Evolutionary conservation across 106 monocot species (phyloP).

Genomic region (Platanthera guangdongensis): DNA sequence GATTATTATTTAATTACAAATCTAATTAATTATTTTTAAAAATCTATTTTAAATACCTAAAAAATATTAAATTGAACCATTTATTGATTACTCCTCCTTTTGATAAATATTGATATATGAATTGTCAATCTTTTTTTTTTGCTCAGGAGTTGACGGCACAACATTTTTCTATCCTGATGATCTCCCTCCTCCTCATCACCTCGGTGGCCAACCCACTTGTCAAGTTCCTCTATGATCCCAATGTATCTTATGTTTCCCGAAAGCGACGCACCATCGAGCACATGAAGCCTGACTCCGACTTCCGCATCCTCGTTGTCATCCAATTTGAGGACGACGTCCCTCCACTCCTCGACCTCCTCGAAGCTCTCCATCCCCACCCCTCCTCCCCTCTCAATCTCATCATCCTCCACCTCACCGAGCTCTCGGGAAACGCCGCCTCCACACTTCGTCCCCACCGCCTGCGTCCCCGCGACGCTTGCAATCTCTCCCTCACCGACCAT

Average conservation of each 20-base stretch:
- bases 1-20: too few species aligned
- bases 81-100: too few species aligned
- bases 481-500: slow-evolving; percentile 24
- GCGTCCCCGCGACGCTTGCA: not conserved
- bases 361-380: slow-evolving; percentile 15
- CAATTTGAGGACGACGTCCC: slow-evolving; percentile 44
- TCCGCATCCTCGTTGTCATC: slow-evolving; percentile 44
- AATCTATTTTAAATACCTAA: too few species aligned
- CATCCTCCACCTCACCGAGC: slow-evolving; percentile 44
- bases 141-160: slow-evolving; percentile 16
- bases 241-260: slow-evolving; percentile 12
- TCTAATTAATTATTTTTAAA: too few species aligned
- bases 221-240: slow-evolving; percentile 44
- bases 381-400: slow-evolving; percentile 27
- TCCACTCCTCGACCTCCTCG: slow-evolving; percentile 39
- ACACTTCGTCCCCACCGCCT: slow-evolving; percentile 25
- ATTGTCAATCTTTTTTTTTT: too few species aligned
- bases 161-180: slow-evolving; percentile 21
- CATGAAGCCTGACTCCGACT: slow-evolving; percentile 25
- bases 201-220: slow-evolving; percentile 25
- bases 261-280: slow-evolving; percentile 34
- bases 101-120: not conserved
- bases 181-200: slow-evolving; percentile 22
- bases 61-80: too few species aligned
- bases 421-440: slow-evolving; percentile 33